Evolutionary conservation across 2,329 filamentous ascomycete species (phyloP), one percentile per base, ranked within the genome.

Genomic region (Colletotrichum siamense): DNA sequence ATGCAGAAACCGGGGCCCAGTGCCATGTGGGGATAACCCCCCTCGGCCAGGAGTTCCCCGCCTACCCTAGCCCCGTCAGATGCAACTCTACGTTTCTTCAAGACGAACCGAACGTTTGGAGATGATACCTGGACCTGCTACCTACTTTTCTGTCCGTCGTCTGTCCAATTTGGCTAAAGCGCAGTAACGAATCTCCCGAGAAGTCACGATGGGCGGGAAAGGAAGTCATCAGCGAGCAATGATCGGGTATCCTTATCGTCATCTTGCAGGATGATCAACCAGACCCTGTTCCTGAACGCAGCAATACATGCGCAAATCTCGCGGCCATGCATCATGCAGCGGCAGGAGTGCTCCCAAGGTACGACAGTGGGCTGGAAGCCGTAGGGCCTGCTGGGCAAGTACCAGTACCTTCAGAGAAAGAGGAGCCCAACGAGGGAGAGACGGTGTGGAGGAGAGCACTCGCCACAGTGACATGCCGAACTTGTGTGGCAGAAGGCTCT

Each of bases 281-380:
- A 28, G 64, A 34, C 64, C 74, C 59, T 69, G 55, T 61, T 34
- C 64, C 74, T 69, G 57, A 52, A 49, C 64, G 59, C 44, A 68
- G 22, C 63, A 44, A 24, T 7, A 49, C 66, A 52, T 49, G 36
- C 32, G 28, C 34, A 57, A 34, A 61, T 66, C 34, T 39, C 30
- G 55, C 36, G 34, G 36, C 26, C 62, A 24, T 67, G 73, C 74
- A 76, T 68, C 62, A 75, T 75, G 71, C 75, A 75, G 71, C 71
- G 16, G 71, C 65, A 67, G 26, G 30, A 75, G 71, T 32, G 32
- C 71, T 26, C 26, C 49, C 30, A 65, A 66, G 24, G 61, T 55
- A 55, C 30, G 13, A 18, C 34, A 32, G 71, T 71, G 71, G 71
- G 32, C 55, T 75, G 55, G 57, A 63, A 69, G 71, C 71, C 68